Percentiles rank a stretch among this genome's conserved stretches.
Evolutionary conservation across 495 filamentous ascomycete genomes (phyloP).

Genomic region (Haplographium delicatum): DNA sequence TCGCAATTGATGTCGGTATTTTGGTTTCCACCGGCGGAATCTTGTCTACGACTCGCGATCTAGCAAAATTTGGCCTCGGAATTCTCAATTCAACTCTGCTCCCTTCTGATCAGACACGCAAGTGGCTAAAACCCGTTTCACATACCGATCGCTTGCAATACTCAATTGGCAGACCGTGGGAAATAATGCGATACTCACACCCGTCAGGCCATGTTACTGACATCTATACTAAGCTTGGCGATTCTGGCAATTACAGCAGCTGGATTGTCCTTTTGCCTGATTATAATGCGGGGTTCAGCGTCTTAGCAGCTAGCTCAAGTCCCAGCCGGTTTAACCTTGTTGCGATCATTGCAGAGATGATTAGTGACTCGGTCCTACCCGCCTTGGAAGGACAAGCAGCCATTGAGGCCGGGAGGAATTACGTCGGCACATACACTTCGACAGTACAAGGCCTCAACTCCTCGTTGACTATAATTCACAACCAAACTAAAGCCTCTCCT

Average conservation of each 20-base stretch:
- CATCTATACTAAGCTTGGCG: conserved; percentile 53
- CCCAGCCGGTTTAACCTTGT: not conserved
- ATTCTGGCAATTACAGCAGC: conserved; percentile 41
- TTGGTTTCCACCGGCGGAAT: conserved; percentile 23
- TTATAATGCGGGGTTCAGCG: conserved; percentile 44
- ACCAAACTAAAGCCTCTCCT: conserved; percentile 23
- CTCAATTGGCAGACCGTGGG: conserved; percentile 30
- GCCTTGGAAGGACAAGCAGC: conserved; percentile 33
- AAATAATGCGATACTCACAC: conserved; percentile 33
- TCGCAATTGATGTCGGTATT: conserved; percentile 12
- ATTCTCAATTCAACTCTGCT: conserved; percentile 43
- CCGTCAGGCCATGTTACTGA: conserved; percentile 32
- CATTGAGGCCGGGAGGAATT: conserved; percentile 37
- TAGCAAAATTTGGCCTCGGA: conserved; percentile 36
- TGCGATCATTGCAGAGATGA: conserved; percentile 29
- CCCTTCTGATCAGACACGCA: conserved; percentile 31
- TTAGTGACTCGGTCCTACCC: conserved; percentile 32
- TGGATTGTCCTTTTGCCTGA: conserved; percentile 44
- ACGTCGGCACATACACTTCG: conserved; percentile 37
- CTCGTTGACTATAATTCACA: conserved; percentile 29
- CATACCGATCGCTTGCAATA: conserved; percentile 35
- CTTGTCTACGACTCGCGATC: conserved; percentile 24
- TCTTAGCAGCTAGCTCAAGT: conserved; percentile 35
- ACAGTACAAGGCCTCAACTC: conserved; percentile 23
- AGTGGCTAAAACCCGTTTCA: conserved; percentile 44